These are phyloP conservation scores for Aspergillus niger DNA, from an alignment of 2,329 filamentous ascomycete genomes.

Conservation along the genomic window DNA sequence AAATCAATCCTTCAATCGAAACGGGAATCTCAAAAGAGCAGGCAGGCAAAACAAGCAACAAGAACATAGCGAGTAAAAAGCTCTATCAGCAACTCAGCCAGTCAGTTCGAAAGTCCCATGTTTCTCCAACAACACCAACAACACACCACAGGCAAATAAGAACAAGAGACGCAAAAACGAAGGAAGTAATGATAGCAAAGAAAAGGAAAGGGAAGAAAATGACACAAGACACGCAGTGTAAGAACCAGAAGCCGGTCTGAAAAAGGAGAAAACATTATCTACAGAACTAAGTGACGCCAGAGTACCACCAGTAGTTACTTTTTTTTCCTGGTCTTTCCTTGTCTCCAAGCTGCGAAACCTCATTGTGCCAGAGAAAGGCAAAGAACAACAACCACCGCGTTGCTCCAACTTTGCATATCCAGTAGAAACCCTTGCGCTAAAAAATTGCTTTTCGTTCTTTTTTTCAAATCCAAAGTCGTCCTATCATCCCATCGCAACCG, in stretches of 20 bases:
- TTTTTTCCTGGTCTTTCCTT: not conserved
- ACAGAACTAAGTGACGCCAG: constrained; percentile 18
- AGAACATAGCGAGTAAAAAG: constrained; percentile 14
- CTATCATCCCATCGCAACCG: not conserved
- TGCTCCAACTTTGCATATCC: not conserved
- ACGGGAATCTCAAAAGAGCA: not conserved
- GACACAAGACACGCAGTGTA: constrained; percentile 14
- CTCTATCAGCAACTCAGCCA: constrained; percentile 28
- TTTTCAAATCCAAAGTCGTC: not conserved
- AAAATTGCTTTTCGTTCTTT: constrained; percentile 2
- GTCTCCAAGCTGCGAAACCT: not conserved
- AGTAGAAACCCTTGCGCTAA: not conserved
- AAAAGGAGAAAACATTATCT: constrained; percentile 13
- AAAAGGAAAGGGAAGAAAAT: not conserved
- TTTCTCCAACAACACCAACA: constrained; percentile 18
- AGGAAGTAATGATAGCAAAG: not conserved
- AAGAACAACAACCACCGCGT: not conserved
- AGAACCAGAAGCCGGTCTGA: constrained; percentile 14
- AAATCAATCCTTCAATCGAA: constrained; percentile 2
- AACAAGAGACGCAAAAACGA: constrained; percentile 10
- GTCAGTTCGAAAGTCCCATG: constrained; percentile 13
- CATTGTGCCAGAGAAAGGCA: constrained; percentile 1
- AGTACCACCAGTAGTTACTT: constrained; percentile 8
- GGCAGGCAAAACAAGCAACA: constrained; percentile 10
- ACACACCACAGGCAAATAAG: constrained; percentile 11